Percentiles rank a stretch among this genome's conserved stretches.
Evolutionary conservation across 768 basidiomycete genomes (phyloP).

Genomic region (Hygrocybe punicea): DNA sequence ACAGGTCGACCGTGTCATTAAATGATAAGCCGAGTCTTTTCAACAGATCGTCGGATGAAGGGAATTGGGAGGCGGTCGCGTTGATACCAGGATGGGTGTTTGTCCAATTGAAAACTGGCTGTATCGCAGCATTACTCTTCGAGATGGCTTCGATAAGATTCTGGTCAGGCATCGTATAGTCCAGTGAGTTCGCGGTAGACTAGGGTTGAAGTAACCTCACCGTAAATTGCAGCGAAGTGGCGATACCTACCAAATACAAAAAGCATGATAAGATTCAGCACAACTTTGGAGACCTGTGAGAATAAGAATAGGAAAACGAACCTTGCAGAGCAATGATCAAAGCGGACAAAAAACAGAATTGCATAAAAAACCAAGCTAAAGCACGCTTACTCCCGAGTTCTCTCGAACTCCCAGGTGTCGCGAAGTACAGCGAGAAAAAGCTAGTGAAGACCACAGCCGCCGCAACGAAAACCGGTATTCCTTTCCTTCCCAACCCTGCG

Average conservation of each 20-base stretch:
- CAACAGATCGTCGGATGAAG: not conserved
- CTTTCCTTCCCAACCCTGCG: not conserved
- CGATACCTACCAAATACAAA: not conserved
- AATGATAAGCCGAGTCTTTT: not conserved
- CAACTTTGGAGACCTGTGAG: not conserved
- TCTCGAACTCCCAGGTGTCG: not conserved
- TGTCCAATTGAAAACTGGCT: not conserved
- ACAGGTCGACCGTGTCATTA: not conserved
- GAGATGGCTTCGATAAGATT: not conserved
- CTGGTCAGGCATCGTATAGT: not conserved
- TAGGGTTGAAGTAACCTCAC: not conserved
- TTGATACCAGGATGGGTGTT: not conserved
- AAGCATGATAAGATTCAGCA: not conserved
- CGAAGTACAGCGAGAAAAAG: slow-evolving; percentile 1
- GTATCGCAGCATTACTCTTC: not conserved
- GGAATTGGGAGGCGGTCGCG: not conserved
- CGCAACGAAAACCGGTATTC: not conserved
- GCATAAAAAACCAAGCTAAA: not conserved
- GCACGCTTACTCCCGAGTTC: not conserved
- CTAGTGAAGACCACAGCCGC: slow-evolving; percentile 1
- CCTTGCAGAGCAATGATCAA: not conserved
- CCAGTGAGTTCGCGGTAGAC: not conserved
- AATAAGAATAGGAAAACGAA: not conserved
- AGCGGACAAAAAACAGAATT: slow-evolving; percentile 2
- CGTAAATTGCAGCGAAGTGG: not conserved